Percentiles rank a stretch among this genome's conserved stretches.
These are phyloP conservation scores for Veloporphyrellus conicus DNA, from an alignment of 1,284 basidiomycete genomes.

Conservation along the genomic window DNA sequence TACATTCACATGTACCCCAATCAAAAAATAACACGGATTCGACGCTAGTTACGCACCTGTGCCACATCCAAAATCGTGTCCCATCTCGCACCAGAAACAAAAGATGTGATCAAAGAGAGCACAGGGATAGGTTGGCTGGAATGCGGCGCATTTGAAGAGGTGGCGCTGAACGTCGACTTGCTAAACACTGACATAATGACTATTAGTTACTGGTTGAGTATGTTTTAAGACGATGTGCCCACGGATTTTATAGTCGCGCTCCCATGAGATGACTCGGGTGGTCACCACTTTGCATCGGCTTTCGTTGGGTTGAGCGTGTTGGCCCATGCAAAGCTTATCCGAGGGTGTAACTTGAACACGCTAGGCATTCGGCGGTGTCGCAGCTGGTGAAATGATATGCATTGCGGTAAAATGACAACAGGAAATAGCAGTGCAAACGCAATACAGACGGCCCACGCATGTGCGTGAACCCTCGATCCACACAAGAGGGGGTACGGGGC, in stretches of 20 bases:
- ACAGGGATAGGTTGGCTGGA: slow-evolving; percentile 64
- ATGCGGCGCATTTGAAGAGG: slow-evolving; percentile 63
- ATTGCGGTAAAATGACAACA: slow-evolving; percentile 8
- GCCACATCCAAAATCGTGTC: slow-evolving; percentile 77
- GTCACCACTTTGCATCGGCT: neutral
- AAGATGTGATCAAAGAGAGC: slow-evolving; percentile 61
- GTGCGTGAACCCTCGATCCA: slow-evolving; percentile 7
- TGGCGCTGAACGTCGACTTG: slow-evolving; percentile 57
- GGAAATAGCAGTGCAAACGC: neutral
- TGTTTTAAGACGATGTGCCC: too few relatives aligned
- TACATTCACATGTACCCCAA: slow-evolving; percentile 21
- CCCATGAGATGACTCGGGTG: neutral
- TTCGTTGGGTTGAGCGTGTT: neutral
- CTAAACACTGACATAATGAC: slow-evolving; percentile 62
- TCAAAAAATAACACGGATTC: neutral
- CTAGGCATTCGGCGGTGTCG: too few relatives aligned
- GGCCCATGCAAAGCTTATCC: too few relatives aligned
- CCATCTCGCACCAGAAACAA: slow-evolving; percentile 48
- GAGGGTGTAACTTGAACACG: too few relatives aligned
- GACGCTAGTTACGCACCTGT: slow-evolving; percentile 66
- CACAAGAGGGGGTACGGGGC: neutral
- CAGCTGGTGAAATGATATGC: neutral
- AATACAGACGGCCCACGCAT: slow-evolving; percentile 3
- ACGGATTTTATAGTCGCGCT: too few relatives aligned
- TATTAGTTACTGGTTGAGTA: too few relatives aligned